These are phyloP conservation scores for Orychophragmus violaceus DNA, from an alignment of 345 rosid genomes.

Conservation along the genomic window DNA sequence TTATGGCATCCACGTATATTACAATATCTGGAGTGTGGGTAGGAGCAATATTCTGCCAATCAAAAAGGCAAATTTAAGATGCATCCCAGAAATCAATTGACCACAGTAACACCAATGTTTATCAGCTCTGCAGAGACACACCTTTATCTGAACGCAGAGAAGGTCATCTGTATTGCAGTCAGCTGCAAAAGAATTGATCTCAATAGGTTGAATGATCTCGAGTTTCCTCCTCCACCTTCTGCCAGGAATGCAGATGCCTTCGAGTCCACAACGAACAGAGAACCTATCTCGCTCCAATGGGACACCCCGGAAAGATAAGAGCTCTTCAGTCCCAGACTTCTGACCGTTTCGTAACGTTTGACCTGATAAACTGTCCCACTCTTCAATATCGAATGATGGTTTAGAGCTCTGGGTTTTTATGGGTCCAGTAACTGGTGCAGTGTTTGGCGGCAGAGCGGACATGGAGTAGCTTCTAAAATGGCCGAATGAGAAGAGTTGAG, in stretches of 20 bases:
- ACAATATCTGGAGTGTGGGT: conserved; percentile 61
- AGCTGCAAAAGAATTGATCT: conserved; percentile 73
- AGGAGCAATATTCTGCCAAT: conserved; percentile 84
- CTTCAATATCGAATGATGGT: conserved; percentile 69
- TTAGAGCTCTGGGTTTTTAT: conserved; percentile 64
- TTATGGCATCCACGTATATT: conserved; percentile 78
- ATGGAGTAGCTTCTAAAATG: conserved; percentile 95
- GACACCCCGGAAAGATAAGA: conserved; percentile 83
- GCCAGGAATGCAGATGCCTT: conserved; percentile 89
- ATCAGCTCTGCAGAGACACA: conserved; percentile 24
- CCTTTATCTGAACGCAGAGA: conserved; percentile 96
- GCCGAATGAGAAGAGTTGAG: conserved; percentile 81
- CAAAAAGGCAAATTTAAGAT: conserved; percentile 2
- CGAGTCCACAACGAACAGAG: conserved; percentile 91
- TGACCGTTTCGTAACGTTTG: conserved; percentile 42
- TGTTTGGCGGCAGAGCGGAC: conserved; percentile 90
- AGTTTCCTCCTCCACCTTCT: conserved; percentile 93
- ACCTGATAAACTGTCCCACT: conserved; percentile 61
- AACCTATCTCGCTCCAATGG: conserved; percentile 80
- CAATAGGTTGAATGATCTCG: conserved; percentile 84
- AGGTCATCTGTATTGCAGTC: conserved; percentile 93
- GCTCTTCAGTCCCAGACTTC: conserved; percentile 50
- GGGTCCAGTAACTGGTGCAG: conserved; percentile 49
- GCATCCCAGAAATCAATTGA: not conserved
- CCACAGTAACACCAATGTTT: conserved; percentile 1